Evolutionary conservation across 805 yeast species (phyloP), one percentile per base, ranked within the genome.

Genomic region (Maudiozyma saulgeensis): DNA sequence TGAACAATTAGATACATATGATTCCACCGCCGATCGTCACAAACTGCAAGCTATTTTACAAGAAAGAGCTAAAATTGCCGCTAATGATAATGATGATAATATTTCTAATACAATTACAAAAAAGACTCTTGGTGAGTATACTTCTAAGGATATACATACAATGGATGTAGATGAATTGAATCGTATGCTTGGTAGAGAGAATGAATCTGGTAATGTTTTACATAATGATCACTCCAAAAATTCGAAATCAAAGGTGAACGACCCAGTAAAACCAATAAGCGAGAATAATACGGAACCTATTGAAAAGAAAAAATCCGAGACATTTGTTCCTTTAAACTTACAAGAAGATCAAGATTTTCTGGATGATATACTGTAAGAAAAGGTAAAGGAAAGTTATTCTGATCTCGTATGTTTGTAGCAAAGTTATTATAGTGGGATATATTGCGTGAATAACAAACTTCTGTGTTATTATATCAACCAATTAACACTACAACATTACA

Each of bases 271-370:
- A 28, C 32, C 32, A 28, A 9, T 28, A 28, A 28, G 3, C 12
- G 3, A 8, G 12, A 3, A 4, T 28, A 28, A 28, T 4, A 28
- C 9, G 3, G 2, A 2, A 8, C 32, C 8, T 28, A 11, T 8
- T 4, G 38, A 35, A 35, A 35, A 35, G 3, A 7, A 15, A 35
- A 35, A 15, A 35, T 3, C 18, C 15, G 18, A n/a, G 19, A n/a
- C 38, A 3, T 26, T 25, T 15, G 52, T 60, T 0, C 67, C 66
- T 5, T 43, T 46, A 1, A 56, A 54, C 7, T 40, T 64, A 19
- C 44, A 45, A 26, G 56, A 54, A 1, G 68, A 58, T 16, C 63
- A 63, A 45, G 61, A 54, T 39, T 60, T 61, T 50, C 50, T 61
- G 1, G 66, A 62, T 40, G 56, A 53, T 34, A 46, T 62, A n/a